Percentiles rank a stretch among this genome's conserved stretches.
Evolutionary conservation across 495 filamentous ascomycete species (phyloP).

Genomic region (Talaromyces wortmannii): DNA sequence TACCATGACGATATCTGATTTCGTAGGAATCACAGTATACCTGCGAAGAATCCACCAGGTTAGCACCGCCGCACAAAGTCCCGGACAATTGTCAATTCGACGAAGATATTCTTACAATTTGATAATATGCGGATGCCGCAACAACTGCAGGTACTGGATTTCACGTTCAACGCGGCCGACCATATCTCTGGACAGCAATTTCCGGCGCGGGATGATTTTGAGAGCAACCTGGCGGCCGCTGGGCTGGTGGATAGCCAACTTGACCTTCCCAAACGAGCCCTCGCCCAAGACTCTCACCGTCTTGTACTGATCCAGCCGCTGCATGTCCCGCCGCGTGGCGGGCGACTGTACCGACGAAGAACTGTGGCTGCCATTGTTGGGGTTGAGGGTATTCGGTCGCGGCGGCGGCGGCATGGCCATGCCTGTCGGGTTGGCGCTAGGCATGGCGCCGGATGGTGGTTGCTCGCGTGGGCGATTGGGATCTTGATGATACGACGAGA

Average conservation of each 20-base stretch:
- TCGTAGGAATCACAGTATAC: conserved; percentile 93
- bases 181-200: conserved; percentile 94
- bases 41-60: conserved; percentile 31
- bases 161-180: conserved; percentile 93
- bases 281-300: conserved; percentile 89
- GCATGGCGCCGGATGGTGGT: conserved; percentile 8
- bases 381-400: conserved; percentile 21
- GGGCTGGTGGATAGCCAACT: conserved; percentile 84
- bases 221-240: conserved; percentile 91
- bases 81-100: background rate
- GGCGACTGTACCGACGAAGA: conserved; percentile 31
- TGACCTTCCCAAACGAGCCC: conserved; percentile 97
- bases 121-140: conserved; percentile 97
- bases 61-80: conserved; percentile 1
- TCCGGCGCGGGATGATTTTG: conserved; percentile 94
- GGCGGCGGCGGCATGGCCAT: conserved; percentile 44
- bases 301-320: conserved; percentile 84
- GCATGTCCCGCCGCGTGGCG: conserved; percentile 49
- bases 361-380: conserved; percentile 5
- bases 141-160: conserved; percentile 93
- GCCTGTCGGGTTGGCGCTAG: conserved; percentile 25
- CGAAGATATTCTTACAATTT: conserved; percentile 65
- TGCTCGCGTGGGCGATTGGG: conserved; percentile 29
- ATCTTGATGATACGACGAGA: conserved; percentile 60
- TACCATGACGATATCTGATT: conserved; percentile 95